Evolutionary conservation across 345 rosid species (phyloP).

Genomic region (Corchorus olitorius): DNA sequence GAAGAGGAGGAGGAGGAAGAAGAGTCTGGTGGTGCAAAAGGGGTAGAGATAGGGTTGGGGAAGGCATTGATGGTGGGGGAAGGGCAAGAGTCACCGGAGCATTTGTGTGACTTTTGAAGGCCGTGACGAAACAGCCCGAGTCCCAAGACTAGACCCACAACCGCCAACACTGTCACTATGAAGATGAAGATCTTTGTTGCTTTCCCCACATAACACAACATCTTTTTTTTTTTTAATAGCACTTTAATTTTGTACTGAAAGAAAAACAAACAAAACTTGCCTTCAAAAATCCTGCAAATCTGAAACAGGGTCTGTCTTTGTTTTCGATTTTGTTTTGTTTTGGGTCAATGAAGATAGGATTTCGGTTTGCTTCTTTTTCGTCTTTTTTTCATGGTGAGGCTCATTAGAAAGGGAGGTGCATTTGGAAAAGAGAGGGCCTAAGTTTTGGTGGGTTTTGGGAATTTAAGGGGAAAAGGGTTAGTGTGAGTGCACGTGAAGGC

Average conservation of each 20-base stretch:
- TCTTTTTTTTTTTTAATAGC: neutral
- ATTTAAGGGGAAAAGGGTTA: neutral
- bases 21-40: slow-evolving; percentile 34
- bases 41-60: slow-evolving; percentile 40
- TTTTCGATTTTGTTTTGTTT: neutral
- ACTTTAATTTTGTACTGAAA: neutral
- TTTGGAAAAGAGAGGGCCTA: neutral
- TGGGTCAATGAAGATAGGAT: neutral
- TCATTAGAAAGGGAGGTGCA: neutral
- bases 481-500: slow-evolving; percentile 17
- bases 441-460: neutral
- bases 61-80: slow-evolving; percentile 45
- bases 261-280: neutral
- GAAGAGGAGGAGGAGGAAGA: slow-evolving; percentile 41
- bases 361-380: slow-evolving; percentile 25
- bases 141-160: slow-evolving; percentile 70
- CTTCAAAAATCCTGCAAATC: slow-evolving; percentile 13
- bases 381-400: slow-evolving; percentile 31
- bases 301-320: slow-evolving; percentile 10
- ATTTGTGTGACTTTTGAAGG: slow-evolving; percentile 41
- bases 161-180: slow-evolving; percentile 68
- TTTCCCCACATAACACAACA: slow-evolving; percentile 92
- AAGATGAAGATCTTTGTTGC: slow-evolving; percentile 99
- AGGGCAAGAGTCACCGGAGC: slow-evolving; percentile 61
- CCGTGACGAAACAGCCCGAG: slow-evolving; percentile 63